Evolutionary conservation across 371 early-diverging fungal species (phyloP), one percentile per base, ranked within the genome.

Genomic region (Synchytrium microbalum): DNA sequence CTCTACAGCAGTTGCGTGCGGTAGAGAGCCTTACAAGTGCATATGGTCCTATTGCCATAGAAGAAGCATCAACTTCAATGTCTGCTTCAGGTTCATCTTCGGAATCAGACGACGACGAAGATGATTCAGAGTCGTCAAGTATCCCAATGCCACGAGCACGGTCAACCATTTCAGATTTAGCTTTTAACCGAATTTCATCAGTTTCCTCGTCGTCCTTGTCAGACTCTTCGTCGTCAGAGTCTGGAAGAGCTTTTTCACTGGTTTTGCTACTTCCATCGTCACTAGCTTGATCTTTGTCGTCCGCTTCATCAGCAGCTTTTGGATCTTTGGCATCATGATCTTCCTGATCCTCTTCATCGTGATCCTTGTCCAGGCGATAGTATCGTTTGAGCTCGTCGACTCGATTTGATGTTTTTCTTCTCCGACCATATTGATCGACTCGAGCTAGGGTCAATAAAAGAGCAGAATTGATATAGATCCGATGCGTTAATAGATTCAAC

Each of bases 351-450:
- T 53, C 60, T 32, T 70, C 67, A 13, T 70, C 63, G 26, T 74
- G 72, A 31, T 82, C 82, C 14, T 83, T 74, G 3, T 79, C 76
- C 29, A 90, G 62, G 30, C 83, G 66, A 63, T 80, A 80, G 60
- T 71, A 77, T 53, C 74, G 61, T 67, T 74, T 60, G 63, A 80
- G 58, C 2, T 78, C 79, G 23, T 60, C 56, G 53, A 55, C 62
- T 38, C 46, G 5, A 29, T 32, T 60, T 0, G 60, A 27, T 24
- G 38, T 25, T 57, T 74, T 66, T 24, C 27, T 29, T 38, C 73
- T 74, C 30, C 93, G 86, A 52, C 97, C 97, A 63, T 94, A 95
- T 66, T 89, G 86, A 75, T 97, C 97, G 13, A 92, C 89, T 70
- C 80, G 84, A 72, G 87, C 71, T 65, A 19, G n/a, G n/a, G n/a